These are phyloP conservation scores for Aethionema arabicum DNA, from an alignment of 345 rosid species.

Conservation along the genomic window DNA sequence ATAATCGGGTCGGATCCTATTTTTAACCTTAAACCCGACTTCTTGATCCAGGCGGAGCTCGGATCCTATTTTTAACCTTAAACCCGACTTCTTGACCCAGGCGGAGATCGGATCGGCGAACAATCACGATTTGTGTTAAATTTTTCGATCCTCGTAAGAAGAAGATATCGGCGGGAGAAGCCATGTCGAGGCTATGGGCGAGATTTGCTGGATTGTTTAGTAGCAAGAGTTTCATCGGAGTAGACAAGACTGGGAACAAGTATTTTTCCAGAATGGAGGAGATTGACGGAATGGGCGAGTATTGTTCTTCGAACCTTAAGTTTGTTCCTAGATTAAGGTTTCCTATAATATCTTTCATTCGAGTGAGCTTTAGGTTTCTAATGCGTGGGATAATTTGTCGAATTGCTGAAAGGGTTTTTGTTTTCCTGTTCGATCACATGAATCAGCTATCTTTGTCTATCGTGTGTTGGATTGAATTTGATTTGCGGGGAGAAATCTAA, in stretches of 20 bases:
- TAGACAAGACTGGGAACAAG: slow-evolving; percentile 74
- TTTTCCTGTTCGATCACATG: neutral
- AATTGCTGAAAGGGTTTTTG: neutral
- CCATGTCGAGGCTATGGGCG: slow-evolving; percentile 75
- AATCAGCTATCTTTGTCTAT: neutral
- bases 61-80: neutral
- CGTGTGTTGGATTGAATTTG: neutral
- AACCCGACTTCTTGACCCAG: slow-evolving; percentile 10
- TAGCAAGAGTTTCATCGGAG: slow-evolving; percentile 50
- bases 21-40: neutral
- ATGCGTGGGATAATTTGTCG: neutral
- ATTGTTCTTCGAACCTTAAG: slow-evolving; percentile 25
- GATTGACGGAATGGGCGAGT: slow-evolving; percentile 82
- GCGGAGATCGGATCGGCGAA: slow-evolving; percentile 13
- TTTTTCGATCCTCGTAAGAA: slow-evolving; percentile 8
- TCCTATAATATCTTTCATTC: neutral
- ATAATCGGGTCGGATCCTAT: slow-evolving; percentile 8
- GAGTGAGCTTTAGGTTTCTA: neutral
- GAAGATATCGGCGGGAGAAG: slow-evolving; percentile 27
- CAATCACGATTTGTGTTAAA: neutral
- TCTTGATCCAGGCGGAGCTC: slow-evolving; percentile 14
- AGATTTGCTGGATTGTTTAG: slow-evolving; percentile 67
- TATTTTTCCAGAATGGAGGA: slow-evolving; percentile 75
- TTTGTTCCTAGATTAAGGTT: neutral
- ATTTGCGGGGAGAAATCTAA: neutral